Percentiles rank a stretch among this genome's conserved stretches.
Conservation (phyloP, 495 filamentous ascomycete genomes). For the Hypoxylon cercidicola region DNA sequence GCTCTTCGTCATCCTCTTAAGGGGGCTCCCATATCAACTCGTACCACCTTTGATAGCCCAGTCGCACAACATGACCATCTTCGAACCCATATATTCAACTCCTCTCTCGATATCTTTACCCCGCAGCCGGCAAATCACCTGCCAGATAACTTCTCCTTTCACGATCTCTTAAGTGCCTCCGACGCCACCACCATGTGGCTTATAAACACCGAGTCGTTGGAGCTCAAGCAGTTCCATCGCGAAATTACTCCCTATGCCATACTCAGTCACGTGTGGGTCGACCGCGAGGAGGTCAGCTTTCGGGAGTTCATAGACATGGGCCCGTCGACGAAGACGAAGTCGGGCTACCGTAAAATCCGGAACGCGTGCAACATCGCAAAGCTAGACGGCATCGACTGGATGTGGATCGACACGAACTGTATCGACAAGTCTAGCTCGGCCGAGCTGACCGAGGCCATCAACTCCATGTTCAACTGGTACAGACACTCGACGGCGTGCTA, state of each 20-base stretch:
- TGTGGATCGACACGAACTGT: constrained; percentile 48
- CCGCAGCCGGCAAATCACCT: neutral
- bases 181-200: constrained; percentile 38
- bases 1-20: no score
- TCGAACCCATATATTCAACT: no score
- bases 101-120: neutral
- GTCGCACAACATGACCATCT: no score
- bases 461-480: constrained; percentile 47
- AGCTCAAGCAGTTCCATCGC: constrained; percentile 36
- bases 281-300: constrained; percentile 50
- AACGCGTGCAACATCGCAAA: constrained; percentile 37
- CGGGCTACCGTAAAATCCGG: constrained; percentile 43
- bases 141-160: neutral
- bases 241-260: constrained; percentile 48
- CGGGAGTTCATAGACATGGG: constrained; percentile 39
- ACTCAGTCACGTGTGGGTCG: constrained; percentile 55
- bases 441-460: constrained; percentile 46
- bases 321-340: constrained; percentile 15
- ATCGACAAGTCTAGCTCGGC: constrained; percentile 48
- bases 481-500: constrained; percentile 41
- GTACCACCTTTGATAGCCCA: no score
- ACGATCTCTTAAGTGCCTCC: neutral
- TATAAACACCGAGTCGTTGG: constrained; percentile 33
- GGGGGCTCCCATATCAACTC: no score
- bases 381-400: constrained; percentile 34